Base-by-base conservation (phyloP, 768 basidiomycete species). In the Cystofilobasidium bisporidii region DNA sequence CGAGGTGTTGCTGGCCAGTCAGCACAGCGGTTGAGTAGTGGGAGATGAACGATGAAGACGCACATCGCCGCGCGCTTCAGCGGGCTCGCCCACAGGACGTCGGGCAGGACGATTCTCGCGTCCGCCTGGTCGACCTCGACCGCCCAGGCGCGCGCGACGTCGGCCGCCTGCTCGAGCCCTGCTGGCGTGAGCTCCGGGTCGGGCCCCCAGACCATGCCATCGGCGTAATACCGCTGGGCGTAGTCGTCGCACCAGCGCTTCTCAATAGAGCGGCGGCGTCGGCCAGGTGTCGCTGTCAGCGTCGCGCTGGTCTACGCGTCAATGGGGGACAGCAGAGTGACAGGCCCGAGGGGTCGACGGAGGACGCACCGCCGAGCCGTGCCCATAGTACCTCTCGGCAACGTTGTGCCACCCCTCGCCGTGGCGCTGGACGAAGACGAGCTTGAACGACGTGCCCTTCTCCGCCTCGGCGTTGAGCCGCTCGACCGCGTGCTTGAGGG, bases 391-490 rank as follows among this genome's bases (percentile, higher is more conserved):
- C 11, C 40, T 50, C 47, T 62, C 67, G 17, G 67, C 67, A 12
- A 63, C 61, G 43, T 68, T 68, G 61, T 68, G 67, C 38, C 24
- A 63, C 2, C 67, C 67, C 32, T 68, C 48, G 9, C 65, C 65
- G 38, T 68, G 67, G n/a, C 67, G 67, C 28, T 38, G 60, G 33
- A 68, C 45, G 26, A 38, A 68, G 41, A 63, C 12, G 33, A 68
- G 50, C 57, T 68, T 68, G 55, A 58, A 68, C 24, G 12, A 6
- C 8, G 55, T 61, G 2, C 53, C 61, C 8, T 32, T 33, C 1
- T 24, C 36, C 6, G 67, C 67, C 20, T 30, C 17, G 0, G 20
- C 41, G 32, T 68, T 63, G 67, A 68, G 67, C 20, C 43, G 55
- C 53, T 50, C 15, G 43, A 68, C 43, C 61, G 41, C 24, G 24